phyloP scores from a whole-genome alignment of 352 stramenopile species.

The Globisporangium alternatum region DNA sequence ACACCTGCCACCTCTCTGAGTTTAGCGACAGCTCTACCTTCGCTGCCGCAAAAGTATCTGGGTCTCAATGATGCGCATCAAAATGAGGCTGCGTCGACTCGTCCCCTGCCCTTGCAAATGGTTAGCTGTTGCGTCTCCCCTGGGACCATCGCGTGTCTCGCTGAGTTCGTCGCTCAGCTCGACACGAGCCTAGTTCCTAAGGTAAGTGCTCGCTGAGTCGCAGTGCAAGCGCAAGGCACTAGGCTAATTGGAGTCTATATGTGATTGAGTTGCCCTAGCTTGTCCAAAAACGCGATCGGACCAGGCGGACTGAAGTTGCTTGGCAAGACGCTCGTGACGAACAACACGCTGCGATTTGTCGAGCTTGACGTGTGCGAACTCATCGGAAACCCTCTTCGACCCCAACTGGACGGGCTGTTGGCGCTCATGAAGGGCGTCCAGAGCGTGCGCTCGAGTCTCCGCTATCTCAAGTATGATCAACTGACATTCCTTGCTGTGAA shows the following conservation, averaged over 20 bases:
- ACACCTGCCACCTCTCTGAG: not conserved
- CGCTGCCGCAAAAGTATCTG: not conserved
- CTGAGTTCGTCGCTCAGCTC: constrained; percentile 25
- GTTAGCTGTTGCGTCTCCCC: constrained; percentile 15
- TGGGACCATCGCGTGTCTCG: constrained; percentile 19
- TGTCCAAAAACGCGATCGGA: constrained; percentile 46
- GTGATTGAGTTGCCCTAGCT: constrained; percentile 13
- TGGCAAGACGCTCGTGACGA: constrained; percentile 53
- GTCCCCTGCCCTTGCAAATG: constrained; percentile 21
- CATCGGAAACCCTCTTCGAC: constrained; percentile 47
- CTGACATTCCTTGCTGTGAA: not conserved
- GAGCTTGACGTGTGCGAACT: constrained; percentile 53
- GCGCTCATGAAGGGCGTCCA: constrained; percentile 58
- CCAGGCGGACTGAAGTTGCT: constrained; percentile 37
- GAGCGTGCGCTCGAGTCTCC: constrained; percentile 45
- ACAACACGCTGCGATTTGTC: constrained; percentile 60
- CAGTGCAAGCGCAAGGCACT: not conserved
- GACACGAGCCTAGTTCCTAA: constrained; percentile 34
- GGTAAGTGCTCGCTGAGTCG: constrained; percentile 15
- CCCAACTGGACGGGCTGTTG: constrained; percentile 42
- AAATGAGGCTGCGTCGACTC: not conserved
- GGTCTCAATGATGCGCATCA: not conserved
- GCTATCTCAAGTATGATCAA: constrained; percentile 42
- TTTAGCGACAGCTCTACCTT: not conserved
- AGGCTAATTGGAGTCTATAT: constrained; percentile 4